These are phyloP conservation scores for Lagenaria siceraria DNA, from an alignment of 306 rosid genomes.

Conservation along the genomic window DNA sequence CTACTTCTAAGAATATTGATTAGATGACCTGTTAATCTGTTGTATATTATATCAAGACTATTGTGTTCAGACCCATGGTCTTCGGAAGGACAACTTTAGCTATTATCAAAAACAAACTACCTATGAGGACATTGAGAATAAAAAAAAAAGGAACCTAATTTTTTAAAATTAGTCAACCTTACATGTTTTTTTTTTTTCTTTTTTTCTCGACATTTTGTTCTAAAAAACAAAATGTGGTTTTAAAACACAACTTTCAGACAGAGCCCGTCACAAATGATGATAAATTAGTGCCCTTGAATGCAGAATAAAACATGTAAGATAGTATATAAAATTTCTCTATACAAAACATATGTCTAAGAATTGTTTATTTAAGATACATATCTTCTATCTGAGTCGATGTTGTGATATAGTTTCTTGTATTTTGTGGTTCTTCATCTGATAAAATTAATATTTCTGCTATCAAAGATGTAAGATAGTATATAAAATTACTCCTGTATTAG, in stretches of 20 bases:
- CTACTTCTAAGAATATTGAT: background rate
- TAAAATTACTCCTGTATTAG: background rate
- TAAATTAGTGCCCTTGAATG: background rate
- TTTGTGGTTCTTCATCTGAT: background rate
- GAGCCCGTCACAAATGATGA: background rate
- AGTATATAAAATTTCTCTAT: background rate
- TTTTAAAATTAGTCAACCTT: background rate
- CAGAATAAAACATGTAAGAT: no score
- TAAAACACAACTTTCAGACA: background rate
- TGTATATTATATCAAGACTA: background rate
- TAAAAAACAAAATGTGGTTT: background rate
- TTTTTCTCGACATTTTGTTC: background rate
- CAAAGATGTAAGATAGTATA: background rate
- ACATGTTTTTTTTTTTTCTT: background rate
- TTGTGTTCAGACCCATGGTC: background rate
- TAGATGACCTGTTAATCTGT: background rate
- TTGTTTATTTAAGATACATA: background rate
- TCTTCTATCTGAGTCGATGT: background rate
- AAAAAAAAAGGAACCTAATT: background rate
- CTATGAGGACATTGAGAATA: background rate
- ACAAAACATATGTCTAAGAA: background rate
- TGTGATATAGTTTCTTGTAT: background rate
- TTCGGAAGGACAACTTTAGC: background rate
- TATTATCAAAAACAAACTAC: background rate
- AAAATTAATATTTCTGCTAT: background rate